Base-by-base conservation (phyloP, 352 stramenopile species). In the Phytophthora cactorum region DNA sequence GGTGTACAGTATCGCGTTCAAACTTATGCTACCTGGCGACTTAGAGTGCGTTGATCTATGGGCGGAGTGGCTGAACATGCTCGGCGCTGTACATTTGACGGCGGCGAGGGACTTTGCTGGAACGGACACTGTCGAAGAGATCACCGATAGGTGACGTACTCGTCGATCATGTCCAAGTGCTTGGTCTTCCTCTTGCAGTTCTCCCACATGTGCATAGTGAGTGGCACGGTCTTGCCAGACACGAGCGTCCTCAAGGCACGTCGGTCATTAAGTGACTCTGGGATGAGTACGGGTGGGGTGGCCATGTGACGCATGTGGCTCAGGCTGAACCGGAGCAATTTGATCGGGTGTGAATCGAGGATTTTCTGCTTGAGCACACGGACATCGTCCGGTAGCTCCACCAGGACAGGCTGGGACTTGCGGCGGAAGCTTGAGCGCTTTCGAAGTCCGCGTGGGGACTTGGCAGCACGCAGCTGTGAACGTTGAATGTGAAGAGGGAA, bases 331-430 rank as follows among this genome's bases (percentile, higher is more conserved):
- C 66, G 65, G 17, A 68, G 72, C 17, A 75, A 51, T 61, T 86
- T 89, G 53, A 41, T 22, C 25, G 68, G 77, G 63, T 86, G 64
- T 6, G 71, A 63, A 28, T 77, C 46, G 15, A 81, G 66, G 59
- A 89, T 89, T 50, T 75, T 73, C 38, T 81, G 52, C 66, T 89
- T 89, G 54, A 89, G 74, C 28, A 56, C 41, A 5, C 54, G 60
- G 11, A 72, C 76, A 17, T 87, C 77, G 14, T 73, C 47, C 2
- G 74, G 78, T 12, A 84, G 63, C 38, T 71, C 52, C 9, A 66
- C 38, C 8, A 38, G 32, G 14, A 50, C 49, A 1, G 52, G 44
- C 36, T 72, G 55, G 15, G 59, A 57, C 5, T 57, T 43, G 51
- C 70, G 70, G 25, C 66, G 66, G 57, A 71, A 71, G 11, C 39